Base-by-base conservation (phyloP, 305 asterid species). In the Fraxinus ornus region DNA sequence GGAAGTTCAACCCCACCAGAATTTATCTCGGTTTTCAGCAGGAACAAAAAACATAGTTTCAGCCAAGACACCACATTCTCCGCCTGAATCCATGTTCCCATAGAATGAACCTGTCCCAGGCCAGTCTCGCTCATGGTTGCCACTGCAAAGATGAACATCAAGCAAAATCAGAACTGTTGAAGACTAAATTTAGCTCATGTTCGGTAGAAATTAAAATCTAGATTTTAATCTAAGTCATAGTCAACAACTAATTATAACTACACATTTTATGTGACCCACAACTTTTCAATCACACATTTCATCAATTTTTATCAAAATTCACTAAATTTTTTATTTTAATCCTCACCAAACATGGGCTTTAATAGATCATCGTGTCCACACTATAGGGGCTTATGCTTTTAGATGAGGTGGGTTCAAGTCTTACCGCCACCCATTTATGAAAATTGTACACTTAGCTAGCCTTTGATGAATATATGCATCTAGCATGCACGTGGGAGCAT, bases 121-220 rank as follows among this genome's bases (percentile, higher is more conserved):
- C 99, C 99, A 95, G 87, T 95, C 99, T 0, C 99, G 93, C 88
- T 95, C 99, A 52, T 95, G 99, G 91, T 95, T 95, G 79, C 99
- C 99, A 60, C 99, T 94, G 90, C 82, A 86, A 81, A 57, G 77
- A 79, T 10, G 79, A 75, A 74, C 66, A 80, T 33, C 76, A 76
- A 36, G 15, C 49, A 33, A 5, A 60, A 60, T n/a, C 4, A 19
- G 7, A 57, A n/a, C 2, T 57, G 60, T 57, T 57, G 21, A 19
- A 57, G 28, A 57, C 26, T 57, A 55, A 55, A 55, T 17, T n/a
- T 6, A 35, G 39, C 39, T 5, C 39, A 0, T 5, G 39, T 35
- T 35, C 39, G 8, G 39, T 35, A 35, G 8, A 35, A 35, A 35
- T 5, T 35, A 5, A 35, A 35, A 5, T 35, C 8, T 35, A 35